phyloP scores from a whole-genome alignment of 176 grass and related monocot species.

The Puccinellia tenuiflora region DNA sequence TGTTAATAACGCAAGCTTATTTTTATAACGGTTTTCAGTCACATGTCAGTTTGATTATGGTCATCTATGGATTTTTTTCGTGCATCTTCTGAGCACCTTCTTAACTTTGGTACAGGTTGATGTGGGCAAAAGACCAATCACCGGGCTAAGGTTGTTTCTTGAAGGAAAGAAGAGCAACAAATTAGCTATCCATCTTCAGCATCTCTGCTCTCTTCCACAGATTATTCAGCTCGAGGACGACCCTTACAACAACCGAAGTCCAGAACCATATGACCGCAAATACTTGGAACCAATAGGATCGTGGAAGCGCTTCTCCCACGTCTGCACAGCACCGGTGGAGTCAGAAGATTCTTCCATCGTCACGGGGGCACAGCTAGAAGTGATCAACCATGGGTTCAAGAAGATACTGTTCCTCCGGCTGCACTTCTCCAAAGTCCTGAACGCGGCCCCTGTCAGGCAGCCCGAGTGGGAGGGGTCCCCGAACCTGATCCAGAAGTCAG shows the following conservation, averaged over 20 bases:
- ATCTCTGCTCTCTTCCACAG: constrained; percentile 88
- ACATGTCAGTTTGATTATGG: background rate
- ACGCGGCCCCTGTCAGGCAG: constrained; percentile 38
- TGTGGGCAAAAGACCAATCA: constrained; percentile 75
- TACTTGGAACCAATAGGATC: constrained; percentile 74
- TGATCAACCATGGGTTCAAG: constrained; percentile 66
- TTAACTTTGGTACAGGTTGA: constrained; percentile 61
- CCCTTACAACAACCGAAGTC: constrained; percentile 39
- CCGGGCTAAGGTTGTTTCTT: constrained; percentile 71
- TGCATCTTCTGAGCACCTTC: background rate
- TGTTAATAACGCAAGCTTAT: background rate
- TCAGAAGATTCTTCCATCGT: constrained; percentile 68
- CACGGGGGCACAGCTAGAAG: constrained; percentile 71
- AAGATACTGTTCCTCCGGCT: constrained; percentile 83
- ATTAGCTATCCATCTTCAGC: constrained; percentile 90
- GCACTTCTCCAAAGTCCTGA: constrained; percentile 61
- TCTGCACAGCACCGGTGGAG: constrained; percentile 87
- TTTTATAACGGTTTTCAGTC: background rate
- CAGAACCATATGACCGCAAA: constrained; percentile 56
- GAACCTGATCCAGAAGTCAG: constrained; percentile 84
- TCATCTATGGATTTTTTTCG: background rate
- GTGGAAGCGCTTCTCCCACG: constrained; percentile 86
- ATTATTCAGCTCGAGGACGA: constrained; percentile 66
- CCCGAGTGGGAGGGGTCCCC: constrained; percentile 85
- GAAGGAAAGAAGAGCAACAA: constrained; percentile 95